Conservation (phyloP, 2,329 filamentous ascomycete genomes). For the Tolypocladium amazonense region DNA sequence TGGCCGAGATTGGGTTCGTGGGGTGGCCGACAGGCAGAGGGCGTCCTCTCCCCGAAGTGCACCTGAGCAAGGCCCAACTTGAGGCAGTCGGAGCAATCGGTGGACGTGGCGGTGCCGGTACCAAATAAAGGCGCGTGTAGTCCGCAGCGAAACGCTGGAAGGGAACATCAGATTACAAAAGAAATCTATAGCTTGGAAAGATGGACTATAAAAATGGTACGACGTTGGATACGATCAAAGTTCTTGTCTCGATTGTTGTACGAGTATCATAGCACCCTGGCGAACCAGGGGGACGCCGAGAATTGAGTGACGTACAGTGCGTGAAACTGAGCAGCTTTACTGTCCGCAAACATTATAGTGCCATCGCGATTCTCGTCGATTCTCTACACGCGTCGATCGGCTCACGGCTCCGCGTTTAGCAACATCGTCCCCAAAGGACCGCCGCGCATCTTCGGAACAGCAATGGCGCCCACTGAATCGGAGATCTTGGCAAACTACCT, state of each 20-base stretch:
- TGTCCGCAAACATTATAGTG: neutral
- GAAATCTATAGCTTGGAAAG: neutral
- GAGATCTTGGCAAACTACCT: constrained; percentile 70
- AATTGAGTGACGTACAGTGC: neutral
- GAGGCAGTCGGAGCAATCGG: constrained; percentile 11
- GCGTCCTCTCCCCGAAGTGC: too few relatives aligned
- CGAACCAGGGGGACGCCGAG: too few relatives aligned
- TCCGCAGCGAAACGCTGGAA: neutral
- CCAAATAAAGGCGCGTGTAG: neutral
- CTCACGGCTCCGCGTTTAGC: too few relatives aligned
- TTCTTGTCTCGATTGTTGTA: neutral
- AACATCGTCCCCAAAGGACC: too few relatives aligned
- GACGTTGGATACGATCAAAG: neutral
- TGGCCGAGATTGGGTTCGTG: too few relatives aligned
- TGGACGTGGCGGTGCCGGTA: constrained; percentile 10
- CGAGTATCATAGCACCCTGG: too few relatives aligned
- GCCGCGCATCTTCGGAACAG: constrained; percentile 5
- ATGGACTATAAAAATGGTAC: neutral
- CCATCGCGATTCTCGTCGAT: neutral
- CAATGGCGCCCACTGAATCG: constrained; percentile 64
- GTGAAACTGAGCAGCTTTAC: neutral
- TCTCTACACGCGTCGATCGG: neutral
- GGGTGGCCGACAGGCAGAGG: too few relatives aligned
- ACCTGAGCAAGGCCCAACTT: constrained; percentile 10
- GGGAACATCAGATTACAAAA: neutral